Evolutionary conservation across 306 rosid genomes (phyloP).

Genomic region (Vigna trinervia): DNA sequence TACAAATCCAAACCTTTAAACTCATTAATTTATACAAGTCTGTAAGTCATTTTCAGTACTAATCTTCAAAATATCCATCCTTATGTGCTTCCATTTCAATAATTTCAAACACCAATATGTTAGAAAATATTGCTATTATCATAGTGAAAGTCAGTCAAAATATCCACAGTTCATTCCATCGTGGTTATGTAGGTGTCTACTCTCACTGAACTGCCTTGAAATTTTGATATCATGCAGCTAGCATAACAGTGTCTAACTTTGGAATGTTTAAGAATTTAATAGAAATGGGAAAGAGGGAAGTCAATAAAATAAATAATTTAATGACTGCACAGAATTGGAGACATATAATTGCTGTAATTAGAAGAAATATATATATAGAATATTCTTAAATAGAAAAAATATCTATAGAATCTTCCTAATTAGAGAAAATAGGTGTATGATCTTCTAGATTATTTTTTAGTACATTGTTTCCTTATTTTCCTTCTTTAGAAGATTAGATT

Average conservation of each 20-base stretch:
- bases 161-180: not conserved
- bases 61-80: not conserved
- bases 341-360: not conserved
- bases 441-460: too few species aligned
- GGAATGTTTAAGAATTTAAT: not conserved
- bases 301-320: not conserved
- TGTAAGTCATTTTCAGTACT: not conserved
- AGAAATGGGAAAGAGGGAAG: not conserved
- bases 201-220: not conserved
- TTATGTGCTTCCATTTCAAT: not conserved
- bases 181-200: not conserved
- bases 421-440: too few species aligned
- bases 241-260: not conserved
- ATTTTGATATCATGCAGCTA: not conserved
- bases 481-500: too few species aligned
- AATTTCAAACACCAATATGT: not conserved
- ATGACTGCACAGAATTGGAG: not conserved
- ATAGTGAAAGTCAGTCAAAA: not conserved
- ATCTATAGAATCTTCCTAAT: too few species aligned
- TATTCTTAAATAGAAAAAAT: too few species aligned
- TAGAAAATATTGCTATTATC: not conserved
- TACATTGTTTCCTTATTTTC: too few species aligned
- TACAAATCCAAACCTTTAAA: not conserved
- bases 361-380: too few species aligned
- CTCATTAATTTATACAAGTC: not conserved